Conservation (phyloP, 257 asterid genomes). For the Lithospermum erythrorhizon region DNA sequence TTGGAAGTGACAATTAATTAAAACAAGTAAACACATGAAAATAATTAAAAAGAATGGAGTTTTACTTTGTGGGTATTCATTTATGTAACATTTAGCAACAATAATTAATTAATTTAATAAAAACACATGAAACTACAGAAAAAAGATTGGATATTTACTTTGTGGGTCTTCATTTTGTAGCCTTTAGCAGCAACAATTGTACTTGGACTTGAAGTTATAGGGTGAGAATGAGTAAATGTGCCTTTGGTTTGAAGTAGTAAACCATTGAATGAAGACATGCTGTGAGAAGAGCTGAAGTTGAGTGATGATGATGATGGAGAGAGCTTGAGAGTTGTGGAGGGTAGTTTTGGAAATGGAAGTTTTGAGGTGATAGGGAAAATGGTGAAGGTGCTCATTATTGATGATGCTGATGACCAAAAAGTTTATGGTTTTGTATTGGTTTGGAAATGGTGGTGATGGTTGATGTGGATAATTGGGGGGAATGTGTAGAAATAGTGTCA, state of each 20-base stretch:
- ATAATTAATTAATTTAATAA: no score
- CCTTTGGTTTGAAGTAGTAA: slow-evolving; percentile 24
- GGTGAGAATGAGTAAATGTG: slow-evolving; percentile 1
- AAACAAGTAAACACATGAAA: background rate
- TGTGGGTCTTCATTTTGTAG: slow-evolving; percentile 86
- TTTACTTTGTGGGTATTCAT: no score
- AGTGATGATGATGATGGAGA: slow-evolving; percentile 23
- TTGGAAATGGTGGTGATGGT: background rate
- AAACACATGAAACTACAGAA: background rate
- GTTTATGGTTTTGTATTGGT: no score
- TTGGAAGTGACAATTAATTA: no score
- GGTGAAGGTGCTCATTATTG: slow-evolving; percentile 5
- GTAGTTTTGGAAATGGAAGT: slow-evolving; percentile 4
- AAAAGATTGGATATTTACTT: slow-evolving; percentile 23
- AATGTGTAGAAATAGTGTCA: no score
- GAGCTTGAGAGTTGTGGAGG: slow-evolving; percentile 13
- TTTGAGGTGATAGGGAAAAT: slow-evolving; percentile 14
- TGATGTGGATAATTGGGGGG: no score
- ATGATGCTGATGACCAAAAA: background rate
- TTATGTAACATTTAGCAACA: no score
- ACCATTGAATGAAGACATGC: slow-evolving; percentile 37
- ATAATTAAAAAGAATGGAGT: background rate
- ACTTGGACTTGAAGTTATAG: slow-evolving; percentile 20
- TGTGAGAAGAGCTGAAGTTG: slow-evolving; percentile 43
- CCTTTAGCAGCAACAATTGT: slow-evolving; percentile 54